Evolutionary conservation across 257 asterid genomes (phyloP).

Genomic region (Cordia subcordata): DNA sequence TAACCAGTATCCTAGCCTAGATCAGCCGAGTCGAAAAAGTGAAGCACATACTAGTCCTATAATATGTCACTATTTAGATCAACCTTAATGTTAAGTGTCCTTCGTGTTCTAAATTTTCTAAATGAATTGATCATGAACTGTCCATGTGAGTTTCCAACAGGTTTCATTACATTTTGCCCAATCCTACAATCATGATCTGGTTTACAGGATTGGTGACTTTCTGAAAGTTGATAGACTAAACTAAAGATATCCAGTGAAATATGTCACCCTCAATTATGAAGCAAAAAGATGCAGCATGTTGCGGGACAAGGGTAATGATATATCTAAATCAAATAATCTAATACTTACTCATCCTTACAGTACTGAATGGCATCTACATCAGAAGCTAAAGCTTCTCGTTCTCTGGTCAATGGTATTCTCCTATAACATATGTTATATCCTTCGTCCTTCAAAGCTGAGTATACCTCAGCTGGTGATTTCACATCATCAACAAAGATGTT

Average conservation of each 20-base stretch:
- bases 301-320: constrained; percentile 9
- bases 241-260: background rate
- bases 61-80: too few relatives aligned
- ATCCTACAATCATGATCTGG: too few relatives aligned
- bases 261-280: background rate
- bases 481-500: constrained; percentile 82
- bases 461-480: constrained; percentile 90
- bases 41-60: too few relatives aligned
- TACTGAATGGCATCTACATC: constrained; percentile 93
- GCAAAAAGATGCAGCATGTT: constrained; percentile 2
- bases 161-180: too few relatives aligned
- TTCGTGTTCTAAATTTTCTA: too few relatives aligned
- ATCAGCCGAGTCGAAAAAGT: too few relatives aligned
- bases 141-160: too few relatives aligned
- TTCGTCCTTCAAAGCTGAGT: constrained; percentile 58
- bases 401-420: constrained; percentile 96
- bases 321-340: constrained; percentile 11
- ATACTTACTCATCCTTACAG: constrained; percentile 80
- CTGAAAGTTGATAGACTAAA: background rate
- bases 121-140: too few relatives aligned
- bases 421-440: constrained; percentile 59
- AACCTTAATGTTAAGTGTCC: too few relatives aligned
- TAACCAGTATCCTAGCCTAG: too few relatives aligned
- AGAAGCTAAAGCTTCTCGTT: constrained; percentile 88
- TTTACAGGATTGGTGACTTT: too few relatives aligned